Base-by-base conservation (phyloP, 805 yeast genomes). In the Yarrowia divulgata region DNA sequence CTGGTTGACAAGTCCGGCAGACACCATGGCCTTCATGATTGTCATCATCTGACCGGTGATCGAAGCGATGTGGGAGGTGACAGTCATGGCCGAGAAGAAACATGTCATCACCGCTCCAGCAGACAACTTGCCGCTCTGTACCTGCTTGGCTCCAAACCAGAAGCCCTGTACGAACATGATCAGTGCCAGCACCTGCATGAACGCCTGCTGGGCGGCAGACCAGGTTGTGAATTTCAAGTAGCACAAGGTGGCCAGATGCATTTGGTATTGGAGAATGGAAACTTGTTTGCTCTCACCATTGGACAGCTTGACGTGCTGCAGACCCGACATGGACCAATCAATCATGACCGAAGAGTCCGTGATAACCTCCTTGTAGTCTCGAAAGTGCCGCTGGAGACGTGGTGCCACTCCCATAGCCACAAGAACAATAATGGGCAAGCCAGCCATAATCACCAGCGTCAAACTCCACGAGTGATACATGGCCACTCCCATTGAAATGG, bases 151-250 rank as follows among this genome's bases (percentile, higher is more conserved):
- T 1, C 98, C 99, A 79, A 89, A 94, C 91, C 97, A 93, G 74
- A 95, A 90, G 0, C 94, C 96, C 77, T 91, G 97, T 2, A 93
- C 90, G 80, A 94, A 93, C 87, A 93, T 88, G 75, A 87, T 76
- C 46, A 91, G 80, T 0, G 89, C 83, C 4, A 93, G 72, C 32
- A 85, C 78, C 73, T 88, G 85, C 64, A 89, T 77, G 0, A 85
- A 52, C 0, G 90, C 88, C 29, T 84, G 77, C 74, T 91, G 93
- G 0, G 84, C 74, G 13, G 88, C 80, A 6, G 86, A 78, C 16
- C 81, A 83, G 9, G 70, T 48, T 34, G 85, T 74, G n/a, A 85
- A 81, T 50, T 82, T 74, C 54, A 80, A 80, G 50, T 81, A 78
- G 72, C 81, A 87, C 2, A 83, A 77, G 2, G 71, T 62, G 29